Conservation (phyloP, 1,284 basidiomycete genomes). For the Entoloma clypeatum region DNA sequence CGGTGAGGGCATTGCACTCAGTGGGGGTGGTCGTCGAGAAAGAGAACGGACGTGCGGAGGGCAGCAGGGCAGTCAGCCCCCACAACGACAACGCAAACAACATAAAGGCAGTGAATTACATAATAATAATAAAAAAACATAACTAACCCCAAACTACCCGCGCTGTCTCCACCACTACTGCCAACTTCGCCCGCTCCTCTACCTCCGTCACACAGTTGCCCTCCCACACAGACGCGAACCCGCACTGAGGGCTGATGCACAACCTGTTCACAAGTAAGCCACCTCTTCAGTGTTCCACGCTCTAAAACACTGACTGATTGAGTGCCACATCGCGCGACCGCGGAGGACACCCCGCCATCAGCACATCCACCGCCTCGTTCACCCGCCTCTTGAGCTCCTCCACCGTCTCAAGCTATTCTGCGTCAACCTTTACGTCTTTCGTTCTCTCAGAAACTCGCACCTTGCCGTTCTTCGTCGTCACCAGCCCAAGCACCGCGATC, state of each 20-base stretch:
- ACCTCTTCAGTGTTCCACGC: too few relatives aligned
- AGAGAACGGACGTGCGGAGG: conserved; percentile 45
- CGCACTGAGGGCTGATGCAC: conserved; percentile 71
- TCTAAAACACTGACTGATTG: conserved; percentile 51
- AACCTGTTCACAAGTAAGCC: conserved; percentile 37
- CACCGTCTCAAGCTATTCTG: conserved; percentile 57
- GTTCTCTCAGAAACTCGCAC: conserved; percentile 29
- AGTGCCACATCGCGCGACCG: conserved; percentile 53
- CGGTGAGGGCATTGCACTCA: conserved; percentile 54
- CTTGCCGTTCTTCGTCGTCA: conserved; percentile 68
- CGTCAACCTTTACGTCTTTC: too few relatives aligned
- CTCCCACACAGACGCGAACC: conserved; percentile 67
- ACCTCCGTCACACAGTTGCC: conserved; percentile 59
- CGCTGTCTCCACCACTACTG: conserved; percentile 48
- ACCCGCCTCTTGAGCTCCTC: conserved; percentile 58
- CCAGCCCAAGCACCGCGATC: conserved; percentile 67
- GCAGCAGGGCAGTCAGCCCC: conserved; percentile 15
- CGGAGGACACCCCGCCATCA: conserved; percentile 49
- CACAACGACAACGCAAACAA: conserved; percentile 7
- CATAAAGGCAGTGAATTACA: background rate
- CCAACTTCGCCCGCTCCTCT: conserved; percentile 49
- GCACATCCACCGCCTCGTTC: conserved; percentile 56
- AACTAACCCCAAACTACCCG: conserved; percentile 46
- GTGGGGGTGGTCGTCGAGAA: conserved; percentile 48
- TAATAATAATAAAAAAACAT: background rate